Percentiles rank a stretch among this genome's conserved stretches.
phyloP scores from a whole-genome alignment of 2,329 filamentous ascomycete species.

The Metarhizium sp. region DNA sequence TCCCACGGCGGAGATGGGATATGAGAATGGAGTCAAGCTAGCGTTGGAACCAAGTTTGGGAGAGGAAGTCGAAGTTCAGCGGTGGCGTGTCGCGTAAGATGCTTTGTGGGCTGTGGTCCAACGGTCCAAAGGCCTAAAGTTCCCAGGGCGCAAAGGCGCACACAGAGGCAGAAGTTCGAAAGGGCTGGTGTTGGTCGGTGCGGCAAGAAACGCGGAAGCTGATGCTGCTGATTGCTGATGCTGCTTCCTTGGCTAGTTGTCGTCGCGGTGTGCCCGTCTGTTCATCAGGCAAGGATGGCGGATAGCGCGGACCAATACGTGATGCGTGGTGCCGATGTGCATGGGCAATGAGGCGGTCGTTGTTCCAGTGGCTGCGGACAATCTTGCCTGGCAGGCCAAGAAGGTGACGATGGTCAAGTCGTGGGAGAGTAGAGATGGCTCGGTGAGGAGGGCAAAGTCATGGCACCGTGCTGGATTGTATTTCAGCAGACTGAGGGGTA shows the following conservation, averaged over 20 bases:
- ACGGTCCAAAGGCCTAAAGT: neutral
- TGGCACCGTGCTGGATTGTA: slow-evolving; percentile 29
- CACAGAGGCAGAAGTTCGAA: neutral
- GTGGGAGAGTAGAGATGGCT: slow-evolving; percentile 28
- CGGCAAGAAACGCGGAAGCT: neutral
- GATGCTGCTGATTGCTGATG: neutral
- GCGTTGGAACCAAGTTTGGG: slow-evolving; percentile 4
- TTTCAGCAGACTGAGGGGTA: slow-evolving; percentile 33
- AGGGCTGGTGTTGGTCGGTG: neutral
- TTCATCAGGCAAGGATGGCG: slow-evolving; percentile 12
- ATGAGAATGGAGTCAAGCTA: slow-evolving; percentile 14
- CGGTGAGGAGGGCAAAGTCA: slow-evolving; percentile 28
- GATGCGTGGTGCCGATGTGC: slow-evolving; percentile 14
- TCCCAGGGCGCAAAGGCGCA: neutral
- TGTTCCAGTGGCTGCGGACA: slow-evolving; percentile 9
- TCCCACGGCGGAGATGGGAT: slow-evolving; percentile 16
- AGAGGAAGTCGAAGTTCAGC: neutral
- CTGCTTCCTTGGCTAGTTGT: slow-evolving; percentile 3
- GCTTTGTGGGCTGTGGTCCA: neutral
- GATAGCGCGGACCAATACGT: slow-evolving; percentile 13
- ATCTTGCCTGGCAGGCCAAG: slow-evolving; percentile 3
- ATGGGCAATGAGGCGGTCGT: slow-evolving; percentile 8
- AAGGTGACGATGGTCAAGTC: slow-evolving; percentile 24
- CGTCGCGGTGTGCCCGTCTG: slow-evolving; percentile 2
- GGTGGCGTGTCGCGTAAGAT: neutral